Evolutionary conservation across 371 early-diverging fungal genomes (phyloP).

Genomic region (Catenaria anguillulae): DNA sequence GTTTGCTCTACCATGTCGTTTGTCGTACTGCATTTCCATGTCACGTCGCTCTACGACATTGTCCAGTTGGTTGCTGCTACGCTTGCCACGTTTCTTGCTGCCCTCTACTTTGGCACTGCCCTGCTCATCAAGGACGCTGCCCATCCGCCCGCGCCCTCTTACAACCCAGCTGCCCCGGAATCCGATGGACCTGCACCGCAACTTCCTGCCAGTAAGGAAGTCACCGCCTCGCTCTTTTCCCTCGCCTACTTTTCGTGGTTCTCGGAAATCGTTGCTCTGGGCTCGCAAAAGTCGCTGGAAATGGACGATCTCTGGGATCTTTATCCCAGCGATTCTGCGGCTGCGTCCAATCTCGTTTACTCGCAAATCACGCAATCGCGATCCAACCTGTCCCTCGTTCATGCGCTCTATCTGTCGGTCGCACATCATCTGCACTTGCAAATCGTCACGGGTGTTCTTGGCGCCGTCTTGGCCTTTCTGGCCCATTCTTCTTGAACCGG

Average conservation of each 20-base stretch:
- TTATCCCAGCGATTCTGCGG: neutral
- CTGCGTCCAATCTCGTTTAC: neutral
- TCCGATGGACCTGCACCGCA: neutral
- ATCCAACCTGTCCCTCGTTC: neutral
- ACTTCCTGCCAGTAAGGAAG: neutral
- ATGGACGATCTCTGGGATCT: neutral
- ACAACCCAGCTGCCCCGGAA: too few relatives aligned
- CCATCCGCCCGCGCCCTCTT: neutral
- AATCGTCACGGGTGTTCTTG: neutral
- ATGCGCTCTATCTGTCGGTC: neutral
- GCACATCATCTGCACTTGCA: neutral
- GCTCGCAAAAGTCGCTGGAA: constrained; percentile 2
- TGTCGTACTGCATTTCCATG: neutral
- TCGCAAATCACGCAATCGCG: too few relatives aligned
- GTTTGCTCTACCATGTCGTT: neutral
- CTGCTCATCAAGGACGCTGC: neutral
- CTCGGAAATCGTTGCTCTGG: neutral
- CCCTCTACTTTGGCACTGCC: neutral
- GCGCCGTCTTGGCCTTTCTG: neutral
- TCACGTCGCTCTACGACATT: neutral
- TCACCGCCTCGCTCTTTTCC: neutral
- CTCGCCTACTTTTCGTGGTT: neutral
- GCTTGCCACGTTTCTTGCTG: neutral
- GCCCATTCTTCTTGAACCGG: neutral
- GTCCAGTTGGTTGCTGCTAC: neutral